Evolutionary conservation across 129 eudicot genomes (phyloP).

Genomic region (sunflower (Helianthus annuus)): DNA sequence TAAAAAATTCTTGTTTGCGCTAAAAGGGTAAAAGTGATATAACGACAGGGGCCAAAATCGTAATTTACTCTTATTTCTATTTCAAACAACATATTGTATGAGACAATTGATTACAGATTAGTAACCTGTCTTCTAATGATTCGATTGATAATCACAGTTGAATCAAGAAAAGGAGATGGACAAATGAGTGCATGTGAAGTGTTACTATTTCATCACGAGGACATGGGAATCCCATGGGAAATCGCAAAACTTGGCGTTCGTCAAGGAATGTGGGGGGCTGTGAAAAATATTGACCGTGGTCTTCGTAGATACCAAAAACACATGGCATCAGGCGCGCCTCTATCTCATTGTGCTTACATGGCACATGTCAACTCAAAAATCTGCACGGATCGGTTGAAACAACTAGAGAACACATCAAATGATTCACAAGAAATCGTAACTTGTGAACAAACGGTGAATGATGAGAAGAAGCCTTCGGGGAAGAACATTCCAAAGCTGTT

Average conservation of each 20-base stretch:
- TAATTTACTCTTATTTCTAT: too few relatives aligned
- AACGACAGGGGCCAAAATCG: too few relatives aligned
- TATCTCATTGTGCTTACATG: constrained; percentile 65
- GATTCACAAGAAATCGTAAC: constrained; percentile 37
- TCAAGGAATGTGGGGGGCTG: constrained; percentile 98
- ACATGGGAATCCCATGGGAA: constrained; percentile 97
- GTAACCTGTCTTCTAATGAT: background rate
- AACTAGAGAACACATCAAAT: constrained; percentile 34
- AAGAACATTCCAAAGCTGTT: constrained; percentile 54
- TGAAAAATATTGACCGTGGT: constrained; percentile 77
- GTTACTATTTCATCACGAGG: constrained; percentile 79
- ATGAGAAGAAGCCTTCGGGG: constrained; percentile 58
- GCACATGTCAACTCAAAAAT: constrained; percentile 69
- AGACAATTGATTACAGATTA: background rate
- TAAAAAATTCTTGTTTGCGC: too few relatives aligned
- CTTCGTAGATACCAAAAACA: constrained; percentile 75
- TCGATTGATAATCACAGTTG: constrained; percentile 39
- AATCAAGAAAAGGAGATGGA: constrained; percentile 72
- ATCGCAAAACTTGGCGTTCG: constrained; percentile 82
- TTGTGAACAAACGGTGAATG: constrained; percentile 13
- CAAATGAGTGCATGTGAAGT: constrained; percentile 69
- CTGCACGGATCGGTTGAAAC: constrained; percentile 37
- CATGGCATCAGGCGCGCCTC: constrained; percentile 49
- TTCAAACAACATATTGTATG: background rate
- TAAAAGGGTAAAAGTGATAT: too few relatives aligned